phyloP scores from a whole-genome alignment of 371 early-diverging fungal genomes.

The Amoeboaphelidium protococcarum region DNA sequence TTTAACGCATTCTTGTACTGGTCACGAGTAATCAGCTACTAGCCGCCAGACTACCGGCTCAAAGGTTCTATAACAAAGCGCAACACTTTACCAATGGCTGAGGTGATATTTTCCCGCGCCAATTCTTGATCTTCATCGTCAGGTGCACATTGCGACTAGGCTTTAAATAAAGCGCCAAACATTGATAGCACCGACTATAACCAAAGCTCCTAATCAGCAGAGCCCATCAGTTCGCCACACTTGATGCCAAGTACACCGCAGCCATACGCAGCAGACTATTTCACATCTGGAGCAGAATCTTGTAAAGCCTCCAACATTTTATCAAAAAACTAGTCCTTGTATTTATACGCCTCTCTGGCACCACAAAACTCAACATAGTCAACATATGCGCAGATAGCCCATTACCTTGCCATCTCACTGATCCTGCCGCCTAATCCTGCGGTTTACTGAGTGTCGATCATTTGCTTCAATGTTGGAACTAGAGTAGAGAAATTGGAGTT shows the following conservation, averaged over 20 bases:
- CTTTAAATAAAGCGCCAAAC: neutral
- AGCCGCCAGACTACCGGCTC: no score
- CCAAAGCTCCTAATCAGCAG: neutral
- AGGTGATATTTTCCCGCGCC: constrained; percentile 66
- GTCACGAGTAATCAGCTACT: no score
- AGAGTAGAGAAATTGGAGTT: constrained; percentile 25
- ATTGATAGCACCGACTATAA: neutral
- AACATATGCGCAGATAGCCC: no score
- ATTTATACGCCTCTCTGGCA: no score
- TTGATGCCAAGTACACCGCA: constrained; percentile 57
- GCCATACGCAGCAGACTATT: constrained; percentile 79
- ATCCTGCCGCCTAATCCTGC: no score
- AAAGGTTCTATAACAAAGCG: constrained; percentile 5
- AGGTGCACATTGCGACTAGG: constrained; percentile 8
- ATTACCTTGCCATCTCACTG: no score
- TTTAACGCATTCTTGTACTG: no score
- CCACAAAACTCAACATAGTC: no score
- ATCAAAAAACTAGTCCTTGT: constrained; percentile 45
- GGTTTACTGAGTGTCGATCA: no score
- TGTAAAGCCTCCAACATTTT: constrained; percentile 19
- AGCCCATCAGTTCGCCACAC: constrained; percentile 24
- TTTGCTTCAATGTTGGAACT: no score
- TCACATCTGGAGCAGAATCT: constrained; percentile 46
- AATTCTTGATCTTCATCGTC: constrained; percentile 38
- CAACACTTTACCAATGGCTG: constrained; percentile 58